These are phyloP conservation scores for Prunus padus DNA, from an alignment of 306 rosid genomes.

Conservation along the genomic window DNA sequence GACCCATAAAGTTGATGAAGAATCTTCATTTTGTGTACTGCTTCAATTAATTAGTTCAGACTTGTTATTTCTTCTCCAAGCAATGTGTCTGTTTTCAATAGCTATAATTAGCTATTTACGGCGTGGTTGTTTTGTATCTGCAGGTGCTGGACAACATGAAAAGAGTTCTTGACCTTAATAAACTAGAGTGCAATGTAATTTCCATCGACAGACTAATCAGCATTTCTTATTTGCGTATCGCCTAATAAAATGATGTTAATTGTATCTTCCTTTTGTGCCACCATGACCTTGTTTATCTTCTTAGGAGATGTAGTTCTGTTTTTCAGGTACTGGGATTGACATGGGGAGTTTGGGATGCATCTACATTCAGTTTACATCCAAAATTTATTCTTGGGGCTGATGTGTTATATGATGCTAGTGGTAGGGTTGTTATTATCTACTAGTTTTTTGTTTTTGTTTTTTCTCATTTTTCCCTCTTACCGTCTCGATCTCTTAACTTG, in stretches of 20 bases:
- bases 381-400: constrained; percentile 82
- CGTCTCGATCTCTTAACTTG: constrained; percentile 8
- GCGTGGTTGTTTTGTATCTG: constrained; percentile 25
- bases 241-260: not conserved
- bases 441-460: not conserved
- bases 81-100: not conserved
- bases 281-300: constrained; percentile 12
- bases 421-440: constrained; percentile 37
- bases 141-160: constrained; percentile 89
- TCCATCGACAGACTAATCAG: not conserved
- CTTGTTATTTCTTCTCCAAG: not conserved
- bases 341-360: constrained; percentile 89
- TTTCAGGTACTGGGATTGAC: constrained; percentile 73
- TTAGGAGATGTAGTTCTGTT: constrained; percentile 3
- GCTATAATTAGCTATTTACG: constrained; percentile 13
- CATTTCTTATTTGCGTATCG: not conserved
- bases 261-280: not conserved
- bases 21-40: not conserved
- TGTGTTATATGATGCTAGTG: constrained; percentile 72
- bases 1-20: not conserved
- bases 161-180: constrained; percentile 67
- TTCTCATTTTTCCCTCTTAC: not conserved
- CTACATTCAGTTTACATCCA: constrained; percentile 61
- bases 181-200: constrained; percentile 65
- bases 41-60: not conserved